phyloP scores from a whole-genome alignment of 257 asterid species.

The Lavandula angustifolia region DNA sequence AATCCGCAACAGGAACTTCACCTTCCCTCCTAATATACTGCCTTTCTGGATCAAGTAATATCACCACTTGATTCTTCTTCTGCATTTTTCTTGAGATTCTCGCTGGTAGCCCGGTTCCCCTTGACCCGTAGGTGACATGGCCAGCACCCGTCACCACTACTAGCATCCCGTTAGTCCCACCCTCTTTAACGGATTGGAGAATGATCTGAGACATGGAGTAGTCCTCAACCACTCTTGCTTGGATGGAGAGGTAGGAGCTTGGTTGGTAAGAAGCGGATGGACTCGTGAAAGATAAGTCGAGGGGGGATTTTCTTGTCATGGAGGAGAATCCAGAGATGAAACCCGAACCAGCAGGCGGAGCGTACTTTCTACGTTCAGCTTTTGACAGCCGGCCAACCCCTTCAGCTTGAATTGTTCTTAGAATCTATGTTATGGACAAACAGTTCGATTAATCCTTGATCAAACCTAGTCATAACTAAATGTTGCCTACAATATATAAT shows the following conservation, averaged over 20 bases:
- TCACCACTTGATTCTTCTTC: constrained; percentile 74
- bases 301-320: constrained; percentile 62
- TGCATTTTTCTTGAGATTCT: constrained; percentile 74
- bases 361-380: constrained; percentile 64
- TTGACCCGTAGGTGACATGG: constrained; percentile 78
- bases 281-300: constrained; percentile 51
- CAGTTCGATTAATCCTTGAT: too few species aligned
- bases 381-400: constrained; percentile 81
- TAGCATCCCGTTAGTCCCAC: constrained; percentile 70
- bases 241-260: constrained; percentile 79
- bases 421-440: constrained; percentile 43
- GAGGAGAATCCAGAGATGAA: constrained; percentile 90
- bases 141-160: constrained; percentile 88
- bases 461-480: too few species aligned
- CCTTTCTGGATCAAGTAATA: constrained; percentile 81
- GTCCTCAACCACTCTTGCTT: constrained; percentile 89
- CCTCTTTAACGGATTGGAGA: constrained; percentile 61
- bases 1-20: constrained; percentile 91
- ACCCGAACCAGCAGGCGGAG: constrained; percentile 98
- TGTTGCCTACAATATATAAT: too few species aligned
- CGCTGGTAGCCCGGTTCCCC: constrained; percentile 92
- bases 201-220: constrained; percentile 81
- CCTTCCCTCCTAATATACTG: constrained; percentile 87
- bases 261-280: constrained; percentile 71
- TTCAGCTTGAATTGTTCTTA: constrained; percentile 83